Percentiles rank a stretch among this genome's conserved stretches.
These are phyloP conservation scores for Rossbeevera mucosa DNA, from an alignment of 768 basidiomycete species.

Conservation along the genomic window DNA sequence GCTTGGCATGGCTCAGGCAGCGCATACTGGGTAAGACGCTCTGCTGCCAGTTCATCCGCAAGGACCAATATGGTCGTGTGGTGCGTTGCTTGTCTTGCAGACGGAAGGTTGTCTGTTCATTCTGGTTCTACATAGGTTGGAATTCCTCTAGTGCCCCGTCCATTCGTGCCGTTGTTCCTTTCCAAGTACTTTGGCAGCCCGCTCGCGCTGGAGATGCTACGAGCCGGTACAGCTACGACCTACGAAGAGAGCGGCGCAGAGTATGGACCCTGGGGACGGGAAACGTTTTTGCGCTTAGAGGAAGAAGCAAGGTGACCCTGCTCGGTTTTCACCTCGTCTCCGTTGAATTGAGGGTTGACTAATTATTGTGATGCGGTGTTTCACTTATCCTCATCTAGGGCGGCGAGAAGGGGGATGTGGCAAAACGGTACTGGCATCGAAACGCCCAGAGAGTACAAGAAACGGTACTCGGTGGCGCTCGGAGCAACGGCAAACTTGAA, in stretches of 20 bases:
- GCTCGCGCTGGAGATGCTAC: conserved; percentile 71
- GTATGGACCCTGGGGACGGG: conserved; percentile 68
- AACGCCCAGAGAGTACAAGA: conserved; percentile 79
- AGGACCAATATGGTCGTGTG: conserved; percentile 81
- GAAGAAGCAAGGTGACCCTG: conserved; percentile 55
- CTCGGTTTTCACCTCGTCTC: neutral
- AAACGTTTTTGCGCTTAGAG: conserved; percentile 58
- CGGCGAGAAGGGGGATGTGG: conserved; percentile 74
- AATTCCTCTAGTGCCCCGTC: conserved; percentile 49
- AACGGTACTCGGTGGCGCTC: conserved; percentile 41
- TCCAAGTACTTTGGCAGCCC: conserved; percentile 37
- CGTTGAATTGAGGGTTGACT: neutral
- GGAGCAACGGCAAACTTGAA: conserved; percentile 1
- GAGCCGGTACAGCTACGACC: conserved; percentile 67
- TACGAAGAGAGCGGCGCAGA: conserved; percentile 79
- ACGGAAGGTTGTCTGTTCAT: neutral
- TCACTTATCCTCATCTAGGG: conserved; percentile 33
- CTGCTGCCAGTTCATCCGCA: conserved; percentile 65
- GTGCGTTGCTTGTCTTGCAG: conserved; percentile 40
- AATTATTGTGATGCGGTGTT: neutral
- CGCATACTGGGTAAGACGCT: conserved; percentile 55
- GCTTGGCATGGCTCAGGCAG: conserved; percentile 63
- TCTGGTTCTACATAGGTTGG: conserved; percentile 50
- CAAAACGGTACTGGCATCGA: conserved; percentile 48
- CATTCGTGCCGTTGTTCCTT: conserved; percentile 48